Percentiles rank a stretch among this genome's conserved stretches.
Evolutionary conservation across 1,284 basidiomycete genomes (phyloP).

Genomic region (Cutaneotrichosporon dermatis): DNA sequence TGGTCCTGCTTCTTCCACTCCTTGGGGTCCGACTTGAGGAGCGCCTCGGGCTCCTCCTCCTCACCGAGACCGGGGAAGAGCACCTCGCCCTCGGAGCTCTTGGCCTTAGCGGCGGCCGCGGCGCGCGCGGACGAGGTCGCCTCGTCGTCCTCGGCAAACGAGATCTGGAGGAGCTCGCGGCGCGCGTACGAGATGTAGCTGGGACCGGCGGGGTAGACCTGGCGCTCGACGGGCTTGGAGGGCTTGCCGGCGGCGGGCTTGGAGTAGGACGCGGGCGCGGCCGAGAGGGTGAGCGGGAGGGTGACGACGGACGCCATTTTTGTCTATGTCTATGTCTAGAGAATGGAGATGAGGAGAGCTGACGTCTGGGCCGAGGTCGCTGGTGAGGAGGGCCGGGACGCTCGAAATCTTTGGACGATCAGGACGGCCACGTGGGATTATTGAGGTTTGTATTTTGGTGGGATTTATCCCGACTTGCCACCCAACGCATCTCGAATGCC

Average conservation of each 20-base stretch:
- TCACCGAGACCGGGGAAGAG: constrained; percentile 90
- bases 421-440: background rate
- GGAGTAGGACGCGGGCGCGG: constrained; percentile 43
- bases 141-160: constrained; percentile 73
- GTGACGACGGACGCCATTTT: constrained; percentile 46
- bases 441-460: background rate
- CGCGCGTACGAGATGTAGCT: constrained; percentile 77
- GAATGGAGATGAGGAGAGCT: background rate
- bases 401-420: constrained; percentile 5
- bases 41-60: constrained; percentile 72
- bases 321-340: background rate
- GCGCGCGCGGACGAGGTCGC: constrained; percentile 43
- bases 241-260: constrained; percentile 44
- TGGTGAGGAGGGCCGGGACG: no score
- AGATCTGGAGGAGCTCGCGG: constrained; percentile 65
- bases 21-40: constrained; percentile 81
- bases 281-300: constrained; percentile 44
- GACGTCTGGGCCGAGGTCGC: no score
- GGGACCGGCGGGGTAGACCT: constrained; percentile 72
- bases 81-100: constrained; percentile 57
- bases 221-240: constrained; percentile 47
- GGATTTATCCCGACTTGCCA: constrained; percentile 8
- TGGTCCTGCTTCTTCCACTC: constrained; percentile 99
- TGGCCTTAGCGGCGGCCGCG: constrained; percentile 57
- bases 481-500: background rate